These are phyloP conservation scores for Colletotrichum tamarilloi DNA, from an alignment of 2,329 filamentous ascomycete species.

Conservation along the genomic window DNA sequence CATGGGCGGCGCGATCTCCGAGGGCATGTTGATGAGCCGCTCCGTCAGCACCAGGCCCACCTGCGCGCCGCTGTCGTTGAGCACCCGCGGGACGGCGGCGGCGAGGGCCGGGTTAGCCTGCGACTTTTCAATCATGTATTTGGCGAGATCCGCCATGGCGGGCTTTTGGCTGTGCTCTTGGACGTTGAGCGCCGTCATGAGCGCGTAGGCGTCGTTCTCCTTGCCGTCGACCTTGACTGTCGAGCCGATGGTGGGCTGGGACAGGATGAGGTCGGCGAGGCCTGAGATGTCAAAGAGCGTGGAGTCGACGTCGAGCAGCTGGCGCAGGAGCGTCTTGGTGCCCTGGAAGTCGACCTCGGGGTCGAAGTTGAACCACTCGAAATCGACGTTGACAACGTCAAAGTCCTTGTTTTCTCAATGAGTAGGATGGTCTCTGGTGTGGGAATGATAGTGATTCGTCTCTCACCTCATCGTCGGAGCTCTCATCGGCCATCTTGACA, in stretches of 20 bases:
- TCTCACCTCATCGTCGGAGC: conserved; percentile 64
- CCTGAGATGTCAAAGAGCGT: conserved; percentile 88
- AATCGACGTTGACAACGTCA: conserved; percentile 93
- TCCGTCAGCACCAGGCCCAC: conserved; percentile 92
- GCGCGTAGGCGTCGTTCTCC: conserved; percentile 90
- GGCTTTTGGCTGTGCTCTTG: conserved; percentile 81
- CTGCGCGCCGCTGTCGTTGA: conserved; percentile 63
- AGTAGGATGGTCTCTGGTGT: conserved; percentile 22
- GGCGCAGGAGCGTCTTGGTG: conserved; percentile 87
- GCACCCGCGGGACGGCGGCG: conserved; percentile 64
- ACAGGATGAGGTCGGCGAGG: conserved; percentile 86
- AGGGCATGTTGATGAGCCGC: conserved; percentile 95
- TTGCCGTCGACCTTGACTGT: conserved; percentile 98
- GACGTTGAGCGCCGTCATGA: conserved; percentile 89
- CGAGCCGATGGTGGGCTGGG: conserved; percentile 88
- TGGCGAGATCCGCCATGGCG: conserved; percentile 75
- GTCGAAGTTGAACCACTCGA: conserved; percentile 98
- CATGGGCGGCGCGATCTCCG: conserved; percentile 91
- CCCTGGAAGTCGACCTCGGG: conserved; percentile 93
- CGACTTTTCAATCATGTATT: conserved; percentile 75
- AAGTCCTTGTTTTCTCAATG: conserved; percentile 76
- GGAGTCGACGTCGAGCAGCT: conserved; percentile 91
- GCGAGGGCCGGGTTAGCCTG: conserved; percentile 65
- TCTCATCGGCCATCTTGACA: conserved; percentile 62
- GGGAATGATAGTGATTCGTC: conserved; percentile 33